Conservation (phyloP, 345 rosid species). For the Pistacia vera region DNA sequence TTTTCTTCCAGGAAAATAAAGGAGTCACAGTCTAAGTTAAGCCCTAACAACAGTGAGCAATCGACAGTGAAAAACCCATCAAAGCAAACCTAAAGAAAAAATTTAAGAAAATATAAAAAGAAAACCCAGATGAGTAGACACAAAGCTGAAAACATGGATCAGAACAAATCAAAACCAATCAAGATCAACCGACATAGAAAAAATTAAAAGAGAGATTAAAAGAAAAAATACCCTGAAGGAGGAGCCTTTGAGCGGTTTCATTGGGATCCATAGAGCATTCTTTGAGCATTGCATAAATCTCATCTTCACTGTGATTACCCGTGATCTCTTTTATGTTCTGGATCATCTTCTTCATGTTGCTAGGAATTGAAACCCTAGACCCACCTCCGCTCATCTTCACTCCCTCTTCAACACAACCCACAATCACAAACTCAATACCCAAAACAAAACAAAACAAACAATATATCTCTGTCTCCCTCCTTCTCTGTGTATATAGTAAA, state of each 20-base stretch:
- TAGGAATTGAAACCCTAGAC: constrained; percentile 75
- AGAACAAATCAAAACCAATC: constrained; percentile 14
- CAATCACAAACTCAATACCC: neutral
- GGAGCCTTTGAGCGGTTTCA: constrained; percentile 76
- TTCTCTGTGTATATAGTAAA: neutral
- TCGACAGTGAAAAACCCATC: constrained; percentile 15
- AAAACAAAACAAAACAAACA: neutral
- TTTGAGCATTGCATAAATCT: constrained; percentile 89
- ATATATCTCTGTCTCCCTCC: neutral
- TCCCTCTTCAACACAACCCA: constrained; percentile 10
- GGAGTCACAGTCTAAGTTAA: constrained; percentile 16
- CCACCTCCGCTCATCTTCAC: constrained; percentile 77
- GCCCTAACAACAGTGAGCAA: neutral
- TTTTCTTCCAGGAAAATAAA: neutral
- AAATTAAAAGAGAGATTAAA: neutral
- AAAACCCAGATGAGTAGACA: constrained; percentile 26
- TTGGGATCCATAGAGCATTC: constrained; percentile 96
- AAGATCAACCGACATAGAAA: neutral
- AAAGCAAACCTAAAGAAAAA: constrained; percentile 17
- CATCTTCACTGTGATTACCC: constrained; percentile 81
- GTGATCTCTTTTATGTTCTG: constrained; percentile 77
- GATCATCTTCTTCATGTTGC: constrained; percentile 63
- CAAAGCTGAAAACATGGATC: constrained; percentile 20
- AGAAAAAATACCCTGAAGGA: constrained; percentile 53
- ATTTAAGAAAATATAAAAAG: constrained; percentile 4